Evolutionary conservation across 768 basidiomycete genomes (phyloP), one percentile per base, ranked within the genome.

Genomic region (Naganishia antarctica): DNA sequence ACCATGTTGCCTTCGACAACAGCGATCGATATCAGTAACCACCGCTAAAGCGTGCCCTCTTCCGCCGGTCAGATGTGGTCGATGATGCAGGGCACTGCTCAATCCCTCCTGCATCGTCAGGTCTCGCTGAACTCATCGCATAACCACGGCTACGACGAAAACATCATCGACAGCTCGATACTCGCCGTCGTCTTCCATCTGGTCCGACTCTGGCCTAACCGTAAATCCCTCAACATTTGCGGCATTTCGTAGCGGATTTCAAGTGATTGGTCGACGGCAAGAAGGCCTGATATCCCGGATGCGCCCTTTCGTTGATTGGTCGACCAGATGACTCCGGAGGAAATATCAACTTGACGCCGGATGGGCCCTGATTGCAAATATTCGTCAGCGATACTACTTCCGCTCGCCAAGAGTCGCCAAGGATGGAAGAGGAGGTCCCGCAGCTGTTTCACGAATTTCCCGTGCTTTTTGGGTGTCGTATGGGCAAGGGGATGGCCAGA

Each of bases 291-390:
- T 3, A 2, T 9, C 2, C 21, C 8, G 9, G 32, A 15, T 51
- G 50, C 50, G 50, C 31, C 32, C 9, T 51, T 51, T 34, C 50
- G 18, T 34, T 34, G 50, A 51, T 51, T 51, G 50, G 50, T 16
- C 21, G 23, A 23, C 18, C 3, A 3, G 32, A 51, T 9, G 31
- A 31, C 21, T 34, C 50, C 50, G 50, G 50, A 51, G 31, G 50
- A n/a, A n/a, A n/a, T 51, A 51, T 26, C 5, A 16, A 6, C 28
- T 8, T 16, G 29, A 31, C 4, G 29, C 28, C 31, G 50, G 23
- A n/a, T 51, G 15, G 18, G 16, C 15, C 15, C 16, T 32, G 32
- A 51, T 48, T 26, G 26, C 28, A 31, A 50, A 31, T 3, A 32
- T 18, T 34, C 50, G 50, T 34, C 50, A 37, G 23, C 16, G 11